Base-by-base conservation (phyloP, 2,329 filamentous ascomycete genomes). In the Xylaria hypoxylon region DNA sequence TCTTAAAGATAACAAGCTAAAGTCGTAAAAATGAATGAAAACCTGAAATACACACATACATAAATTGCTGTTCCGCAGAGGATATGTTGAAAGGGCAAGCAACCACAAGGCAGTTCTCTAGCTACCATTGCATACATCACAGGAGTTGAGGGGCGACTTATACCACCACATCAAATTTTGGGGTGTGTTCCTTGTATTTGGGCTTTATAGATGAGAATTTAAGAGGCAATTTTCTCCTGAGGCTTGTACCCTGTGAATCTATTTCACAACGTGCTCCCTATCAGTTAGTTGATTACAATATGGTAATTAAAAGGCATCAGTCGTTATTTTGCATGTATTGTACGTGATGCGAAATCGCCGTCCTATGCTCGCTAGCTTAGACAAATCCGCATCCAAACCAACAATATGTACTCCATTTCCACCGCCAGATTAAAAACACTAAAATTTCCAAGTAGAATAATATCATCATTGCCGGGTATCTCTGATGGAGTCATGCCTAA, bases 1-100 rank as follows among this genome's bases (percentile, higher is more conserved):
- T 11, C 81, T 91, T 89, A 59, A 88, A 85, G 76, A 80, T 75
- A 69, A 61, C 52, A 64, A 68, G 69, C 55, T 71, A 40, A 72
- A 56, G 22, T 53, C 52, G 47, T 55, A 26, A 47, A 24, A 38
- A 44, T 38, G 24, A 53, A 35, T 56, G 31, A 19, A 51, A 48
- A 47, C 1, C 13, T 42, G 17, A 33, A 53, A 45, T 33, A 40
- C 24, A 28, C 26, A 26, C 42, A 59, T 53, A 48, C 28, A 47
- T 53, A 51, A 38, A 56, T 35, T 22, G 45, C 38, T 44, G 15
- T 42, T 51, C 38, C 19, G 40, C 31, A 50, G 28, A 38, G 59
- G 28, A 44, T 17, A 42, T 59, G 47, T 57, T 55, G 52, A 63
- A 48, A 70, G 51, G 51, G 57, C 42, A 69, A 56, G 15, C 44